Evolutionary conservation across 306 rosid species (phyloP), one percentile per base, ranked within the genome.

Genomic region (Luffa aegyptiaca): DNA sequence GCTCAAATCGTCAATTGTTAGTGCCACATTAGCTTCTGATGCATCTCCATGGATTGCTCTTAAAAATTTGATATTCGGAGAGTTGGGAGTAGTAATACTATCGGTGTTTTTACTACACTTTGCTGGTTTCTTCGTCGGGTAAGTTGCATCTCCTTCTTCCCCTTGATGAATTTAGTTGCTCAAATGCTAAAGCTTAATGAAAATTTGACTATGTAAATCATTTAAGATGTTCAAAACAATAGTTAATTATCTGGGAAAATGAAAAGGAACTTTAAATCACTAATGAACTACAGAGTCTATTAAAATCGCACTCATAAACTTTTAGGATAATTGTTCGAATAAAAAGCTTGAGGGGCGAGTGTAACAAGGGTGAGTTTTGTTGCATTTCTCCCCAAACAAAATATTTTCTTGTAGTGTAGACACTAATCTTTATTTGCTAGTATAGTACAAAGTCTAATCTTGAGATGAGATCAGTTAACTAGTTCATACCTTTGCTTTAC

Each of bases 81-180:
- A 86, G 70, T 51, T 86, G 0, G 79, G 87, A 45, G 79, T 12
- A 17, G 85, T 86, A 26, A 72, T 84, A 46, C 84, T 86, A 37
- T 76, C 85, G 6, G 89, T 86, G 85, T 48, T 74, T 59, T 62
- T 82, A 69, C 51, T 86, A 71, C 87, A 86, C 80, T 76, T 62
- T 39, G 81, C 64, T 36, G 89, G 89, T 80, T 84, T 86, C 82
- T 76, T 86, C 8, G 64, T 86, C 11, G 87, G 89, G 89, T 86
- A 71, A 79, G 87, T 65, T 16, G 49, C 21, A 48, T 49, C 17
- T 26, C 5, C 58, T 21, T 11, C 37, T 10, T 3, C n/a, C 14
- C 46, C 26, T 74, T 33, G 8, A 66, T 41, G 16, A 8, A 68
- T 51, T 3, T 44, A n/a, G 35, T 45, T 14, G 49, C 48, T 65